Conservation (phyloP, 306 rosid genomes). For the Trichosanthes truncata region DNA sequence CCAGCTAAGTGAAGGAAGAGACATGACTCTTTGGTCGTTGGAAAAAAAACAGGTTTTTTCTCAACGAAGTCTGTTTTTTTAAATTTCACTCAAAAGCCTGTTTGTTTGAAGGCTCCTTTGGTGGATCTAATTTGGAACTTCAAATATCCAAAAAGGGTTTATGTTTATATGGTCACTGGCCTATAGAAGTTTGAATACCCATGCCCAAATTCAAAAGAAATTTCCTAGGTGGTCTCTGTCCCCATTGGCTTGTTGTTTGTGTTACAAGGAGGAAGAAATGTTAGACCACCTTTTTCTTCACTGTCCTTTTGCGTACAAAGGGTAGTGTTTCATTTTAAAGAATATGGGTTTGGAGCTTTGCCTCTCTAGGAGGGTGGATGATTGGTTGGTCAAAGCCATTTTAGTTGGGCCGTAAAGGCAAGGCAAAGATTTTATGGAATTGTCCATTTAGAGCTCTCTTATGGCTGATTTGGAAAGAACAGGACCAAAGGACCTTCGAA, state of each 20-base stretch:
- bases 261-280: background rate
- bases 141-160: too few species aligned
- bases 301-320: background rate
- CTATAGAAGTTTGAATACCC: background rate
- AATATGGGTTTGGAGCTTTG: background rate
- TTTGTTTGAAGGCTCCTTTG: background rate
- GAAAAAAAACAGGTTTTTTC: background rate
- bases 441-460: background rate
- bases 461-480: background rate
- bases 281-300: background rate
- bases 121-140: background rate
- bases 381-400: background rate
- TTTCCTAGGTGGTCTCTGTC: background rate
- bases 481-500: background rate
- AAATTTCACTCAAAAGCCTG: background rate
- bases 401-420: background rate
- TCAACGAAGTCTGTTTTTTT: background rate
- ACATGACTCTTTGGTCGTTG: too few species aligned
- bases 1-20: background rate
- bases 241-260: background rate
- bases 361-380: background rate
- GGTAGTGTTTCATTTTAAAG: background rate
- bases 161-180: background rate
- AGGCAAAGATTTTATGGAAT: background rate
- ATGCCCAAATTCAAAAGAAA: background rate